These are phyloP conservation scores for Phaeosphaeria sp. DNA, from an alignment of 2,329 filamentous ascomycete species.

Conservation along the genomic window DNA sequence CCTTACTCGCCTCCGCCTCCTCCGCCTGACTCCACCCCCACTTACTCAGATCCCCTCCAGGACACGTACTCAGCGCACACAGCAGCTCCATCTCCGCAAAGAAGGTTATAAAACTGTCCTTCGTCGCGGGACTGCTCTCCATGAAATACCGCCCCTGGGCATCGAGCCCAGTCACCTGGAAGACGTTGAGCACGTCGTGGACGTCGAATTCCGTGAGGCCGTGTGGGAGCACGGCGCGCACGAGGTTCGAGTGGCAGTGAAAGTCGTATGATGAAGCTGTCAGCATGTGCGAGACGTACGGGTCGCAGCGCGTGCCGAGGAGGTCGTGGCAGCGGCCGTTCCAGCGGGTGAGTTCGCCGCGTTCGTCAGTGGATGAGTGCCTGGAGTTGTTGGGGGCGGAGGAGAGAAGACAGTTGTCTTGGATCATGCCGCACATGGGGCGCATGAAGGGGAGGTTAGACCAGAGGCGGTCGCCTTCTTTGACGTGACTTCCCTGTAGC, in stretches of 20 bases:
- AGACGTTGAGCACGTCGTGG: conserved; percentile 86
- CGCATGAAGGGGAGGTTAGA: conserved; percentile 78
- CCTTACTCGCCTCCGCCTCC: conserved; percentile 67
- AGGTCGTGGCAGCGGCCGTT: conserved; percentile 77
- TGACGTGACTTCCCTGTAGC: conserved; percentile 77
- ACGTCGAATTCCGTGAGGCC: conserved; percentile 76
- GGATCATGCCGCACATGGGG: conserved; percentile 72
- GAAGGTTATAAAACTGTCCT: conserved; percentile 69
- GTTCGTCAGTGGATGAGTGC: too few relatives aligned
- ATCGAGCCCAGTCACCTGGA: conserved; percentile 83
- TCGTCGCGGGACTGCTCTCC: conserved; percentile 46
- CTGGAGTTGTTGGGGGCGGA: conserved; percentile 51
- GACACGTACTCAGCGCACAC: conserved; percentile 72
- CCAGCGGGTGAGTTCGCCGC: conserved; percentile 60
- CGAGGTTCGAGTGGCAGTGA: conserved; percentile 85
- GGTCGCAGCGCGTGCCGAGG: conserved; percentile 82
- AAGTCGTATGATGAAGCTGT: conserved; percentile 68
- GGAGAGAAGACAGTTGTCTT: conserved; percentile 64
- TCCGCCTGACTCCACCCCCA: conserved; percentile 73
- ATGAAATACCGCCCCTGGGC: conserved; percentile 62
- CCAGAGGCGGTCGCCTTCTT: conserved; percentile 77
- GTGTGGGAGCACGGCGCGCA: conserved; percentile 71
- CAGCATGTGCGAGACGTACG: conserved; percentile 61
- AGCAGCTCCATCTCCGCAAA: conserved; percentile 80
- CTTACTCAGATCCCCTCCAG: conserved; percentile 79